These are phyloP conservation scores for Guadua angustifolia DNA, from an alignment of 176 grass and related monocot species.

Conservation along the genomic window DNA sequence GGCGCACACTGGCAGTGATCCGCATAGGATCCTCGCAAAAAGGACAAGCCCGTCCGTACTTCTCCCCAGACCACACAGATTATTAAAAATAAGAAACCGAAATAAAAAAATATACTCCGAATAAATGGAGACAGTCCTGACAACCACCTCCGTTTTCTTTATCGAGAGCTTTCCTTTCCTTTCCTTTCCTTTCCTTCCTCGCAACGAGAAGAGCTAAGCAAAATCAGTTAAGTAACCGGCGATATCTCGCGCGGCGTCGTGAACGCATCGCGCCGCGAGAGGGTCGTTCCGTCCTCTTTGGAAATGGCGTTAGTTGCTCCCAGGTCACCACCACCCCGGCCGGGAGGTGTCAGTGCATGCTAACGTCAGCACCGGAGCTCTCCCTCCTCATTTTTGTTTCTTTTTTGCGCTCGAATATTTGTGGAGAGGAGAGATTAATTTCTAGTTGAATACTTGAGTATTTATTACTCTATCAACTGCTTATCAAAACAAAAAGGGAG, in stretches of 20 bases:
- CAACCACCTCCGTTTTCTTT: slow-evolving; percentile 16
- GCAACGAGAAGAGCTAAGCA: background rate
- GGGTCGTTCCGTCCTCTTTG: background rate
- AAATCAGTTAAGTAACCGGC: background rate
- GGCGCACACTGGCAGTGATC: background rate
- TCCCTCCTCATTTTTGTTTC: too few relatives aligned
- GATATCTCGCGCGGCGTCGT: background rate
- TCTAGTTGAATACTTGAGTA: too few relatives aligned
- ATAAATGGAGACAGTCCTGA: background rate
- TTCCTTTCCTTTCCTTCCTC: background rate
- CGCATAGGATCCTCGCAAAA: background rate
- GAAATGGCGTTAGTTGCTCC: slow-evolving; percentile 35
- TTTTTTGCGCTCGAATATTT: too few relatives aligned
- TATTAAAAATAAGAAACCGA: background rate
- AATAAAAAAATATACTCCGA: background rate
- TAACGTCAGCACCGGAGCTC: too few relatives aligned
- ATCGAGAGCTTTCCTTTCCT: slow-evolving; percentile 3
- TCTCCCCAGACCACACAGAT: background rate
- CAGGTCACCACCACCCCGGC: slow-evolving; percentile 37
- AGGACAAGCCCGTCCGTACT: background rate
- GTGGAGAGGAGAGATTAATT: too few relatives aligned
- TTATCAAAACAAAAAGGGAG: too few relatives aligned
- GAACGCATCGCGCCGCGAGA: background rate
- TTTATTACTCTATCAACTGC: too few relatives aligned
- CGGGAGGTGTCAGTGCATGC: too few relatives aligned